A percentile compares a stretch with the other conserved stretches of the same genome.
Evolutionary conservation across 495 filamentous ascomycete species (phyloP).

Genomic region (Trichoderma orchidacearum): DNA sequence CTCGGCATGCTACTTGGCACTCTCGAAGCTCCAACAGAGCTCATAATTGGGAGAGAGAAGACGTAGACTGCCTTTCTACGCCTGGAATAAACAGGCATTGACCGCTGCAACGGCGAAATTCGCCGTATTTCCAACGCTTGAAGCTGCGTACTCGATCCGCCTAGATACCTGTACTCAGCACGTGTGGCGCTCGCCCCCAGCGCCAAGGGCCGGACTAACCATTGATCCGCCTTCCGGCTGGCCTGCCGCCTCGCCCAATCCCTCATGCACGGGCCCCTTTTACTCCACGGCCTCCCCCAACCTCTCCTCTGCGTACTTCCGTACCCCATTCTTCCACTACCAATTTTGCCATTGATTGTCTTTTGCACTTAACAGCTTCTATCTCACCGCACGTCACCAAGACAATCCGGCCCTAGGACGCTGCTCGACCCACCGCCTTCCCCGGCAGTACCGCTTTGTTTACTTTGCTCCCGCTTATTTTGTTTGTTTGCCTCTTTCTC

Average conservation of each 20-base stretch:
- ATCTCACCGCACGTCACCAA: background rate
- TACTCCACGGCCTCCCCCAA: background rate
- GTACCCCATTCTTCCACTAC: constrained; percentile 1
- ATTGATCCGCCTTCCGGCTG: background rate
- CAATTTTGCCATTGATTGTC: constrained; percentile 2
- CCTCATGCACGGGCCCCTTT: background rate
- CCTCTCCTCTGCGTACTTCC: background rate
- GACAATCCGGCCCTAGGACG: background rate
- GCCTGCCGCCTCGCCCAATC: no score
- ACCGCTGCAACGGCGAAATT: no score
- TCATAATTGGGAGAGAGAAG: background rate
- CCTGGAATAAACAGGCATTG: no score
- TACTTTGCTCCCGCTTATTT: background rate
- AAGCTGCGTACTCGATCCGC: no score
- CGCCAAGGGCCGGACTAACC: background rate
- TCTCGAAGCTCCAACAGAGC: background rate
- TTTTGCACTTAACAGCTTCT: background rate
- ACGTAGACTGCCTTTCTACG: background rate
- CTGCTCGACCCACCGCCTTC: background rate
- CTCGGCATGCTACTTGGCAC: background rate
- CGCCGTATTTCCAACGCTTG: no score
- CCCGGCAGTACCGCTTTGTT: background rate
- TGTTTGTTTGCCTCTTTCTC: background rate
- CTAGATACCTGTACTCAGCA: no score
- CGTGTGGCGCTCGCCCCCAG: background rate